phyloP scores from a whole-genome alignment of 805 yeast species.

The Wickerhamomyces rabaulensis region DNA sequence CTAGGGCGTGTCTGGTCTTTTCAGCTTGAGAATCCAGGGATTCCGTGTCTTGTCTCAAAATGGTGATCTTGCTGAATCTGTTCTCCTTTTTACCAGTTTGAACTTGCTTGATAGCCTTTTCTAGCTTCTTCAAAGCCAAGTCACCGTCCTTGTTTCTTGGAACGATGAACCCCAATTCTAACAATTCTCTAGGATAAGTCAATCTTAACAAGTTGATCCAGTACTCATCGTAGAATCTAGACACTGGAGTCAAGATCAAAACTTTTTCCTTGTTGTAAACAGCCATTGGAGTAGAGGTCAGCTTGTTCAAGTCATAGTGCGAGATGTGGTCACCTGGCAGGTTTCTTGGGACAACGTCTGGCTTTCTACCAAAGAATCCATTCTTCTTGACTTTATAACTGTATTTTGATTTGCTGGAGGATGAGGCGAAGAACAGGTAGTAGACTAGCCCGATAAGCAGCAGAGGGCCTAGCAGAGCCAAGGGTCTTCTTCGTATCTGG shows the following conservation, averaged over 20 bases:
- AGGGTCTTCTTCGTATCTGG: constrained; percentile 58
- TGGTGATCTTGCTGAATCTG: constrained; percentile 78
- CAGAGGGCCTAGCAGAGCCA: constrained; percentile 41
- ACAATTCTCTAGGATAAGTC: constrained; percentile 76
- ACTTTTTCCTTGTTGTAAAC: constrained; percentile 76
- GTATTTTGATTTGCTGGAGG: constrained; percentile 21
- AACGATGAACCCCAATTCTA: constrained; percentile 87
- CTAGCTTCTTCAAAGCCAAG: constrained; percentile 63
- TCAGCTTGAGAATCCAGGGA: constrained; percentile 72
- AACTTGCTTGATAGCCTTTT: constrained; percentile 64
- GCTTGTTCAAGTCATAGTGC: constrained; percentile 77
- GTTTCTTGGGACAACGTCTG: constrained; percentile 55
- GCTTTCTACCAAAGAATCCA: constrained; percentile 35
- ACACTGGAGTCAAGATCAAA: constrained; percentile 84
- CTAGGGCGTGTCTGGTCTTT: constrained; percentile 84
- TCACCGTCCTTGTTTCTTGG: constrained; percentile 86
- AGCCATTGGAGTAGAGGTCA: constrained; percentile 69
- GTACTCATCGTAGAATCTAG: constrained; percentile 76
- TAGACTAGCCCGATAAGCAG: constrained; percentile 35
- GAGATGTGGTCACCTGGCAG: constrained; percentile 69
- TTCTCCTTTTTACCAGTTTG: constrained; percentile 60
- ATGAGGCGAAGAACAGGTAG: constrained; percentile 37
- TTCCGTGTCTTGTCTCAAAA: constrained; percentile 85
- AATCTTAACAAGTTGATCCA: constrained; percentile 79
- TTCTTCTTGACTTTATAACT: constrained; percentile 22